Conservation (phyloP, 2,329 filamentous ascomycete genomes). For the Parastagonospora nodorum region DNA sequence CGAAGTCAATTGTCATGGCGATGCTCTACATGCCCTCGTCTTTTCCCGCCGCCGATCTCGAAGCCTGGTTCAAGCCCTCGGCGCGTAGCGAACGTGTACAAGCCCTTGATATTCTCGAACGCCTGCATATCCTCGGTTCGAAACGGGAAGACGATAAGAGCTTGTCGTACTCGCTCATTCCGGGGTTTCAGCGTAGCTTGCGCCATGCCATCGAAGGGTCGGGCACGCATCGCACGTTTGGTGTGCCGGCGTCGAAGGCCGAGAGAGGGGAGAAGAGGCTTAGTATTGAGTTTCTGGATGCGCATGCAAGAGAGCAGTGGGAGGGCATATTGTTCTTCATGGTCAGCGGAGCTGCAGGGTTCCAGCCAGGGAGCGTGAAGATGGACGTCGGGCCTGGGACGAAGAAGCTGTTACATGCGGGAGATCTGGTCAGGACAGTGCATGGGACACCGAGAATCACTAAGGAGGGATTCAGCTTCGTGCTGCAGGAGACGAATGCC, state of each 20-base stretch:
- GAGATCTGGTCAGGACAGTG: constrained; percentile 74
- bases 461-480: constrained; percentile 89
- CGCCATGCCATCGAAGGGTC: constrained; percentile 86
- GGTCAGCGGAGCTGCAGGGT: constrained; percentile 71
- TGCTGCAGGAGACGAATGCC: constrained; percentile 92
- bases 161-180: constrained; percentile 75
- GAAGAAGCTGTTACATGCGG: constrained; percentile 79
- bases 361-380: constrained; percentile 51
- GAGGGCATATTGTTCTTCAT: constrained; percentile 96
- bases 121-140: constrained; percentile 80
- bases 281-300: constrained; percentile 75
- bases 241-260: constrained; percentile 74
- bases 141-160: constrained; percentile 62
- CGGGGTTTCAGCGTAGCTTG: constrained; percentile 82
- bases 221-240: constrained; percentile 85
- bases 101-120: constrained; percentile 77
- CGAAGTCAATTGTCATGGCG: constrained; percentile 95
- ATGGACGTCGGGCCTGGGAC: constrained; percentile 64
- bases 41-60: constrained; percentile 78
- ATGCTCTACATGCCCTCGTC: constrained; percentile 88
- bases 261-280: constrained; percentile 67
- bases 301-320: constrained; percentile 87
- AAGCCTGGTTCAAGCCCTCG: constrained; percentile 79
- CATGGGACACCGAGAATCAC: constrained; percentile 74
- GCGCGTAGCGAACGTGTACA: constrained; percentile 78